phyloP scores from a whole-genome alignment of 192 early-diverging fungal genomes.

The Irineochytrium annulatum region DNA sequence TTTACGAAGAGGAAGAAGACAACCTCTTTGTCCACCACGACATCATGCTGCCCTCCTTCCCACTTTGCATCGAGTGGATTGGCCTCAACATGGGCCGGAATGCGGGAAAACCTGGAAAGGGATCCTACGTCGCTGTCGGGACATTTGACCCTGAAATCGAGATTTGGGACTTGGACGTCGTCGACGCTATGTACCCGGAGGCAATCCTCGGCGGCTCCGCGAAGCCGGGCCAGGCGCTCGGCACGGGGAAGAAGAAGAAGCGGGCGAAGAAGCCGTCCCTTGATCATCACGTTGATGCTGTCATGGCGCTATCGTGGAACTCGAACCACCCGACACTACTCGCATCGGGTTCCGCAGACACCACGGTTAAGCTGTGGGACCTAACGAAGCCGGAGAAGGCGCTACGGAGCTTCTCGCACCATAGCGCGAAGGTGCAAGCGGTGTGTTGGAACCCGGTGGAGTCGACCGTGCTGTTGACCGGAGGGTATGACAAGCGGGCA shows the following conservation, averaged over 20 bases:
- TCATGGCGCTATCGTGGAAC: conserved; percentile 96
- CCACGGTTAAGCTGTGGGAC: conserved; percentile 98
- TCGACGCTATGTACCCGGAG: conserved; percentile 90
- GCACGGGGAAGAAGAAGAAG: conserved; percentile 19
- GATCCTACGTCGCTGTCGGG: conserved; percentile 93
- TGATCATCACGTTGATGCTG: conserved; percentile 90
- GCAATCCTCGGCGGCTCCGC: conserved; percentile 71
- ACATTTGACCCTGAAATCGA: conserved; percentile 98
- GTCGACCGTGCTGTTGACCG: conserved; percentile 80
- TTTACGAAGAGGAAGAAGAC: conserved; percentile 77
- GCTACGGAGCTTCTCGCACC: conserved; percentile 77
- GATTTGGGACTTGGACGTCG: conserved; percentile 94
- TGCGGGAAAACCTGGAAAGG: conserved; percentile 31
- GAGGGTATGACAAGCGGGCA: conserved; percentile 86
- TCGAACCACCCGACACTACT: conserved; percentile 68
- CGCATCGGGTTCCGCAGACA: conserved; percentile 92
- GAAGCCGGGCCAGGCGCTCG: conserved; percentile 30
- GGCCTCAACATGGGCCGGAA: conserved; percentile 81
- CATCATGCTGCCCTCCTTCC: conserved; percentile 94
- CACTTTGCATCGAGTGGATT: conserved; percentile 92
- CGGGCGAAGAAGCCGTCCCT: conserved; percentile 31
- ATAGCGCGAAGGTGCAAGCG: conserved; percentile 85
- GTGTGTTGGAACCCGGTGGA: conserved; percentile 90
- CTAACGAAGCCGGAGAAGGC: conserved; percentile 58
- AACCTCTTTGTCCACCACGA: conserved; percentile 98